Conservation (phyloP, 441 rosid genomes). For the Adansonia rubrostipa region DNA sequence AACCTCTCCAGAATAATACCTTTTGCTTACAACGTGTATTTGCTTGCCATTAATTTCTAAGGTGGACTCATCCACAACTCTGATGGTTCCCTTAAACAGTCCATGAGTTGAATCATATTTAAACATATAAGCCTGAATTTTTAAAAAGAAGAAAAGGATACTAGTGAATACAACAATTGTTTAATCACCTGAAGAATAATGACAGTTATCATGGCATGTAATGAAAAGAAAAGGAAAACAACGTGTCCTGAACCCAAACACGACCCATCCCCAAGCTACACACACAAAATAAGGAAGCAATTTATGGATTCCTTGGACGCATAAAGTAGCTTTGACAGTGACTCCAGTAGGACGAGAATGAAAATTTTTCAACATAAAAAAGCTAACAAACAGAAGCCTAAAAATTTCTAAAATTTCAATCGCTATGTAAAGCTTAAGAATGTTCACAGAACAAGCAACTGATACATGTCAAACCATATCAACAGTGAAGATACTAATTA, state of each 20-base stretch:
- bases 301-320: neutral
- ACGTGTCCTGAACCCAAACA: neutral
- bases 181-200: conserved; percentile 5
- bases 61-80: conserved; percentile 75
- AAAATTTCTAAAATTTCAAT: no score
- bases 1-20: conserved; percentile 48
- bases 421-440: neutral
- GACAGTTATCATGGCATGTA: no score
- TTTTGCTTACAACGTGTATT: conserved; percentile 69
- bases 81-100: conserved; percentile 66
- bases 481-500: neutral
- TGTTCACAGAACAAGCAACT: neutral
- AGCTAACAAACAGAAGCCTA: neutral
- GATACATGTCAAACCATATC: neutral
- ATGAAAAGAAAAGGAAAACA: no score
- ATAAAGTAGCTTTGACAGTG: neutral
- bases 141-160: neutral
- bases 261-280: neutral
- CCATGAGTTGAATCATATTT: conserved; percentile 99
- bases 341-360: neutral
- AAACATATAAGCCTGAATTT: conserved; percentile 90
- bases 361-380: neutral
- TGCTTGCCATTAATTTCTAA: conserved; percentile 91
- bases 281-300: neutral
- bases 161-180: conserved; percentile 23